A percentile compares a stretch with the other conserved stretches of the same genome.
Evolutionary conservation across 345 rosid genomes (phyloP).

Genomic region (Gossypium anomalum): DNA sequence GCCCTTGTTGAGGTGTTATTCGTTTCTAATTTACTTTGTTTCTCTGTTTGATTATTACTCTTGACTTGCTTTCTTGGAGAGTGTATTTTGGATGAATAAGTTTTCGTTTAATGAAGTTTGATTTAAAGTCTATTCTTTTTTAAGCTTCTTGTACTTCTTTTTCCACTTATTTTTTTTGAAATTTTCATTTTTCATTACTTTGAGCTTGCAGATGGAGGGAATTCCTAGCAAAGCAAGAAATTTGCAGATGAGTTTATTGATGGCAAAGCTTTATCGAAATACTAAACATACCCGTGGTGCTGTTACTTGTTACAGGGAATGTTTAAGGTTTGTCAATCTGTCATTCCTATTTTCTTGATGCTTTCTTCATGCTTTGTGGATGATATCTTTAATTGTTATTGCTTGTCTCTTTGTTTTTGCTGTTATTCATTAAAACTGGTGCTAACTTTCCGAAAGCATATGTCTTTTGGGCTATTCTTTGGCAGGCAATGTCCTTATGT

Average conservation of each 20-base stretch:
- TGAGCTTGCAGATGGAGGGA: conserved; percentile 72
- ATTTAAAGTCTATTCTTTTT: neutral
- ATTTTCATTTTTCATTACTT: neutral
- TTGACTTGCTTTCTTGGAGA: neutral
- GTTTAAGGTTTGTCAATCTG: conserved; percentile 59
- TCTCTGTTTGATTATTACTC: neutral
- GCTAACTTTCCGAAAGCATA: conserved; percentile 10
- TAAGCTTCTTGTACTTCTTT: neutral
- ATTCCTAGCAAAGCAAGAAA: conserved; percentile 86
- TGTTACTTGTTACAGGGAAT: conserved; percentile 81
- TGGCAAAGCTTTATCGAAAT: conserved; percentile 92
- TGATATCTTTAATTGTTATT: neutral
- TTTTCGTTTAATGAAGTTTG: neutral
- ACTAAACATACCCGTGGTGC: conserved; percentile 84
- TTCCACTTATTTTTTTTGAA: neutral
- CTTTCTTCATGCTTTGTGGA: neutral
- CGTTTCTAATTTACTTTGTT: conserved; percentile 9
- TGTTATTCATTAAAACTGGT: conserved; percentile 4
- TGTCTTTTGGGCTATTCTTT: neutral
- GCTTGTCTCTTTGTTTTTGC: neutral
- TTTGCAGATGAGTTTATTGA: conserved; percentile 83
- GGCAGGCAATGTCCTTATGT: conserved; percentile 86
- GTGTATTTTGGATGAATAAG: neutral
- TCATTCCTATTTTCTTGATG: neutral
- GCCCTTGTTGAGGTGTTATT: conserved; percentile 76